Percentiles rank a stretch among this genome's conserved stretches.
These are phyloP conservation scores for Boletales sp. DNA, from an alignment of 768 basidiomycete genomes.

Conservation along the genomic window DNA sequence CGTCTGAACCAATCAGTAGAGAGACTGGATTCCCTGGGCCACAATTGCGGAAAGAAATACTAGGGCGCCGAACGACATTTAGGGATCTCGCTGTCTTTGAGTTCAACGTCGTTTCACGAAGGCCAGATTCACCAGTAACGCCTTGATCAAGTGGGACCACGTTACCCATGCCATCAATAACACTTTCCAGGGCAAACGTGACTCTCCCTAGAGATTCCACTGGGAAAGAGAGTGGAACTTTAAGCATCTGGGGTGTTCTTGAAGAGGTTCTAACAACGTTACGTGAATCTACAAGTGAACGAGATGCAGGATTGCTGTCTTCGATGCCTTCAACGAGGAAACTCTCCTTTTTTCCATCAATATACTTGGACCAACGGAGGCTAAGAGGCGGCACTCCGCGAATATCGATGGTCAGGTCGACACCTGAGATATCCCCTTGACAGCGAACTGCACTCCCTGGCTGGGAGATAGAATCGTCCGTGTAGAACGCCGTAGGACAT, in stretches of 20 bases:
- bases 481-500: slow-evolving; percentile 76
- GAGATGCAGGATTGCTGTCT: slow-evolving; percentile 41
- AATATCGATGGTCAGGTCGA: slow-evolving; percentile 61
- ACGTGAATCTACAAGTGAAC: slow-evolving; percentile 21
- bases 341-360: slow-evolving; percentile 62
- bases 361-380: slow-evolving; percentile 70
- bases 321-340: slow-evolving; percentile 86
- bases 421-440: slow-evolving; percentile 57
- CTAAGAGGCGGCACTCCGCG: slow-evolving; percentile 74
- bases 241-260: slow-evolving; percentile 51
- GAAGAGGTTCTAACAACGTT: slow-evolving; percentile 19
- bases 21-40: slow-evolving; percentile 66
- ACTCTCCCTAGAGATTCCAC: slow-evolving; percentile 64
- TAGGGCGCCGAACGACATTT: slow-evolving; percentile 67
- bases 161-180: slow-evolving; percentile 84
- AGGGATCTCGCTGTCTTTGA: slow-evolving; percentile 57
- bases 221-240: slow-evolving; percentile 65
- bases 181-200: slow-evolving; percentile 71
- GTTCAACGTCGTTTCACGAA: slow-evolving; percentile 30
- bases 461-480: slow-evolving; percentile 33
- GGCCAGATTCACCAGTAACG: slow-evolving; percentile 13
- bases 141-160: slow-evolving; percentile 46
- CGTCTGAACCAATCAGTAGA: slow-evolving; percentile 68
- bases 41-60: slow-evolving; percentile 70
- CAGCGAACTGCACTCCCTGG: slow-evolving; percentile 54